Conservation (phyloP, 106 monocot species). For the Iris macrosiphon region DNA sequence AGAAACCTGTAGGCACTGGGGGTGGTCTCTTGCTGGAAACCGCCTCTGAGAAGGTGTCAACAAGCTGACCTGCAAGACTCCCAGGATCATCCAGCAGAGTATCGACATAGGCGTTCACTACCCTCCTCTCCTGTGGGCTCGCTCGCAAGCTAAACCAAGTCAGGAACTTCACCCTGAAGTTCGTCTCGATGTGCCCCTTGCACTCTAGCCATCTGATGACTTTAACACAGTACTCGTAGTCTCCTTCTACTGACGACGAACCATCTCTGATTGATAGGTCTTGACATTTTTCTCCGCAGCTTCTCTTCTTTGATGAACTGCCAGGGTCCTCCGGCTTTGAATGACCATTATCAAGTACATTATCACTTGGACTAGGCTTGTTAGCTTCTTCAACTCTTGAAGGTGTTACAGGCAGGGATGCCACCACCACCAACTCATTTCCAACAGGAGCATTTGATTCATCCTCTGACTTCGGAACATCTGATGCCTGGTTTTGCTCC, state of each 20-base stretch:
- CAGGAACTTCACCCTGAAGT: conserved; percentile 81
- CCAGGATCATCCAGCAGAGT: conserved; percentile 75
- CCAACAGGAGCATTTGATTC: conserved; percentile 9
- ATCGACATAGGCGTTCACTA: conserved; percentile 70
- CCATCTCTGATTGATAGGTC: conserved; percentile 17
- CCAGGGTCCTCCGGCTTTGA: conserved; percentile 15
- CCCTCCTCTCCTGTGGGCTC: conserved; percentile 65
- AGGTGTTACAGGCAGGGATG: neutral
- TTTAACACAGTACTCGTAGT: conserved; percentile 69
- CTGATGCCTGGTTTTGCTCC: conserved; percentile 19
- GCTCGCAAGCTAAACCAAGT: conserved; percentile 91
- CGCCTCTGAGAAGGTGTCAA: conserved; percentile 72
- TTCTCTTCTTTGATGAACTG: conserved; percentile 39
- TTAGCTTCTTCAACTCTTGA: neutral
- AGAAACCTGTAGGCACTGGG: conserved; percentile 48
- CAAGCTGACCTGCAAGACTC: conserved; percentile 80
- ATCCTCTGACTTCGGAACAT: conserved; percentile 24
- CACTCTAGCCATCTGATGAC: conserved; percentile 63
- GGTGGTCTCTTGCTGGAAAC: conserved; percentile 51
- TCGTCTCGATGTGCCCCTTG: conserved; percentile 62
- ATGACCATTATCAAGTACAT: neutral
- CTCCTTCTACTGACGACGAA: conserved; percentile 17
- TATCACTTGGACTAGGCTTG: conserved; percentile 10
- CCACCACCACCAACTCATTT: conserved; percentile 10
- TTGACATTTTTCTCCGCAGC: conserved; percentile 2